phyloP scores from a whole-genome alignment of 495 filamentous ascomycete species.

The Usnea hakonensis region DNA sequence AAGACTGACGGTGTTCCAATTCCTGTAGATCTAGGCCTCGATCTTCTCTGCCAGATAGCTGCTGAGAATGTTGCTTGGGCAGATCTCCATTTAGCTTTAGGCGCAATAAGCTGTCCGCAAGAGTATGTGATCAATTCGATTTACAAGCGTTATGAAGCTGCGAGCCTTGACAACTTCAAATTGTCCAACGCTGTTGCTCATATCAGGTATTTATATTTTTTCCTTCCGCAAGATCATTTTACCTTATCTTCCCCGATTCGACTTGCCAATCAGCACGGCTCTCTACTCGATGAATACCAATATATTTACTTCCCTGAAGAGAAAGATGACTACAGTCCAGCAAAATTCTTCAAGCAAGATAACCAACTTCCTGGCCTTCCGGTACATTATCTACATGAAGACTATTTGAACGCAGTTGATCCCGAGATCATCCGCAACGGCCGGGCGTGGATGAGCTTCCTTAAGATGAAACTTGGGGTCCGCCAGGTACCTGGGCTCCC shows the following conservation, averaged over 20 bases:
- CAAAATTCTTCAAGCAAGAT: slow-evolving; percentile 4
- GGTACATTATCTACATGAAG: not conserved
- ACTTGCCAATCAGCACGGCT: slow-evolving; percentile 6
- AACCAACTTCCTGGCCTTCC: not conserved
- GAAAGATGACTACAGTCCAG: slow-evolving; percentile 2
- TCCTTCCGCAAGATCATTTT: not conserved
- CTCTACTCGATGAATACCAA: not conserved
- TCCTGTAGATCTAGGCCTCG: slow-evolving; percentile 22
- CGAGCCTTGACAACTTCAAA: slow-evolving; percentile 12
- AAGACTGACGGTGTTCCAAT: slow-evolving; percentile 19
- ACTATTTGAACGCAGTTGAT: not conserved
- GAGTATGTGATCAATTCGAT: slow-evolving; percentile 15
- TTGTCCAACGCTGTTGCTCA: not conserved
- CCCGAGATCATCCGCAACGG: not conserved
- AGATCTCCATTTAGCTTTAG: slow-evolving; percentile 26
- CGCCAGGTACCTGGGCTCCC: not conserved
- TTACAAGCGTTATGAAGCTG: not conserved
- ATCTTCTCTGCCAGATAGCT: slow-evolving; percentile 16
- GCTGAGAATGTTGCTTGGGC: slow-evolving; percentile 20
- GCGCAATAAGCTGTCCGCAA: slow-evolving; percentile 14
- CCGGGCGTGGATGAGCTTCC: not conserved
- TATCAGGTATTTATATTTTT: slow-evolving; percentile 2
- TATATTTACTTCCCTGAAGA: slow-evolving; percentile 1
- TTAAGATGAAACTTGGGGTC: not conserved
- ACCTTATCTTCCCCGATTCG: not conserved